Base-by-base conservation (phyloP, 257 asterid species). In the Anisodus tanguticus region DNA sequence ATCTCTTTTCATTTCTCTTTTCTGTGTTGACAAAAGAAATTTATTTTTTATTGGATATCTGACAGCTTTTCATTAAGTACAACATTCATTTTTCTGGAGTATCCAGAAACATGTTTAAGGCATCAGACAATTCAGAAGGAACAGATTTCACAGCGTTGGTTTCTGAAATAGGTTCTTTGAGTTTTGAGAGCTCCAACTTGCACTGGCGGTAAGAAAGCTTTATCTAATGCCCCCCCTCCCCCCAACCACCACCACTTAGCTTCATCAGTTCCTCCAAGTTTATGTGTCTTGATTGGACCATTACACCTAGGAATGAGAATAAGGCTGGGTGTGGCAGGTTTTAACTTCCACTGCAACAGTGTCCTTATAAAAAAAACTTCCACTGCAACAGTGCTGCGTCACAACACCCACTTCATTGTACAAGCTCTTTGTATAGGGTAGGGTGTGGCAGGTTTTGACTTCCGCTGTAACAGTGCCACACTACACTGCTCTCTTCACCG, bases 51-150 rank as follows among this genome's bases (percentile, higher is more conserved):
- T 76, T 83, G 69, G 37, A 76, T 84, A 53, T 83, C 79, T 68
- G 82, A 85, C 98, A 97, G 99, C 97, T 97, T 89, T 97, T 97
- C 90, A 94, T 93, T 88, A 93, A 93, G 93, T 97, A 90, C 92
- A 97, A 97, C 85, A 95, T 93, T 87, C 88, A 92, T 89, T 97
- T 97, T 85, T 90, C 91, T 83, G 99, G 99, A 80, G 85, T 97
- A 85, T 93, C 98, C n/a, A 93, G 95, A 90, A 91, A 93, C 91
- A 88, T 91, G 87, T 90, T 91, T 45, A 83, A 78, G 85, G 82
- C 88, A 69, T 82, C 93, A 55, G 91, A 86, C 55, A 74, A 80
- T 57, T 88, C 92, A 78, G 93, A 92, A 86, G 94, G 90, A 83
- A 88, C 93, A 81, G 94, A 88, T 83, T 97, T 97, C 89, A 84